Evolutionary conservation across 768 basidiomycete species (phyloP).

Genomic region (Serendipita sp.): DNA sequence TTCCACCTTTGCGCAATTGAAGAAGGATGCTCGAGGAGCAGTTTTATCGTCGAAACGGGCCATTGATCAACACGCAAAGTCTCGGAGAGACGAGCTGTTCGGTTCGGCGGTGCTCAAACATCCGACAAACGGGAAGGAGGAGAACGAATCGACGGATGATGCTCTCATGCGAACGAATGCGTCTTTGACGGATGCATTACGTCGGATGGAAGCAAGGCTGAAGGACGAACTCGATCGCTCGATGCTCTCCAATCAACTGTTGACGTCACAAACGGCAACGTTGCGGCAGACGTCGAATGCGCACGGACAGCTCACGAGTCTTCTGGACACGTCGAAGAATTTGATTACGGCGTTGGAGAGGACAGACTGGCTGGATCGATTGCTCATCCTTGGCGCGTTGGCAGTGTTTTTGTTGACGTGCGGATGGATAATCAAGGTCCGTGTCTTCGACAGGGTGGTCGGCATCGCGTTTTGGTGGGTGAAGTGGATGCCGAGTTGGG

Average conservation of each 20-base stretch:
- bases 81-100: conserved; percentile 55
- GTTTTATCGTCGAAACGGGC: conserved; percentile 55
- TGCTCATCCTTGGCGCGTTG: conserved; percentile 67
- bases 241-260: conserved; percentile 68
- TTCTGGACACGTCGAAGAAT: conserved; percentile 66
- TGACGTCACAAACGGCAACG: conserved; percentile 55
- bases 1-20: conserved; percentile 27
- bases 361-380: conserved; percentile 81
- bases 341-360: conserved; percentile 62
- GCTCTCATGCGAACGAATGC: conserved; percentile 75
- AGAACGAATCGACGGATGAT: conserved; percentile 67
- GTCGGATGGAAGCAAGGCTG: conserved; percentile 73
- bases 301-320: conserved; percentile 54
- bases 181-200: conserved; percentile 74
- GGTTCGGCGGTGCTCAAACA: conserved; percentile 28
- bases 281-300: conserved; percentile 56
- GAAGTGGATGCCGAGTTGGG: conserved; percentile 37
- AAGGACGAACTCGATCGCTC: conserved; percentile 84
- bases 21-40: conserved; percentile 49
- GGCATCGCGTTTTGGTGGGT: conserved; percentile 83
- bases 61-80: conserved; percentile 44
- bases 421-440: conserved; percentile 74
- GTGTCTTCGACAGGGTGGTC: conserved; percentile 64
- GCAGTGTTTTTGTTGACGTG: conserved; percentile 72
- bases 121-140: conserved; percentile 33